A percentile compares a stretch with the other conserved stretches of the same genome.
These are phyloP conservation scores for Peniophora sp. DNA, from an alignment of 1,284 basidiomycete species.

Conservation along the genomic window DNA sequence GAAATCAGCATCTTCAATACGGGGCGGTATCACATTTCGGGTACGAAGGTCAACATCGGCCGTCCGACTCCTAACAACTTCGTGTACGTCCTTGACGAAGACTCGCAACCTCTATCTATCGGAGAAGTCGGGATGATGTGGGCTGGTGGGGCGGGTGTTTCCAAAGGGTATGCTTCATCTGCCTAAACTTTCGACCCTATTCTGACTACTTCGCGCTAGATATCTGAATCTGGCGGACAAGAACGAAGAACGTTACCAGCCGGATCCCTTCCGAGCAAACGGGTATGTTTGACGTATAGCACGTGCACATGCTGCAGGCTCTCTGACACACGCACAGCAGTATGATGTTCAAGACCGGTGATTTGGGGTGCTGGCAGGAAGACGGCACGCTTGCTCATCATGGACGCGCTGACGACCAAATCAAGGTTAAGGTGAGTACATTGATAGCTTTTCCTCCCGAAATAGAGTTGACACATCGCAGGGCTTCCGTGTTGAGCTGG, in stretches of 20 bases:
- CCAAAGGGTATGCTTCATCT: slow-evolving; percentile 29
- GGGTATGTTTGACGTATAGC: slow-evolving; percentile 25
- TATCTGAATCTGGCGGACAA: slow-evolving; percentile 48
- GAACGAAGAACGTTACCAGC: slow-evolving; percentile 40
- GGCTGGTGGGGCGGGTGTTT: slow-evolving; percentile 49
- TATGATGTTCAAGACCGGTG: slow-evolving; percentile 55
- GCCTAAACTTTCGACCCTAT: too few relatives aligned
- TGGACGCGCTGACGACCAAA: slow-evolving; percentile 48
- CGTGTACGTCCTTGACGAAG: slow-evolving; percentile 47
- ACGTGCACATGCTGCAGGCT: background rate
- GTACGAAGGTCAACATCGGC: slow-evolving; percentile 40
- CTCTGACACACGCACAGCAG: slow-evolving; percentile 22
- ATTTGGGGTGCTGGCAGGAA: slow-evolving; percentile 45
- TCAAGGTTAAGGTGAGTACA: slow-evolving; percentile 46
- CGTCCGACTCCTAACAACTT: slow-evolving; percentile 51
- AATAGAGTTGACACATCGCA: slow-evolving; percentile 12
- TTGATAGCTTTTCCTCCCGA: background rate
- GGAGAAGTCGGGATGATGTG: slow-evolving; percentile 50
- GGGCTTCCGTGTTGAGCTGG: slow-evolving; percentile 56
- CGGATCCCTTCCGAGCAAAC: slow-evolving; percentile 42
- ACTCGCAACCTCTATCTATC: slow-evolving; percentile 41
- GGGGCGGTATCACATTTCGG: slow-evolving; percentile 38
- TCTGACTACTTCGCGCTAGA: too few relatives aligned
- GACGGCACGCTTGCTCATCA: slow-evolving; percentile 48
- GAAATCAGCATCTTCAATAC: slow-evolving; percentile 58